phyloP scores from a whole-genome alignment of 345 rosid genomes.

The Gossypium australe region DNA sequence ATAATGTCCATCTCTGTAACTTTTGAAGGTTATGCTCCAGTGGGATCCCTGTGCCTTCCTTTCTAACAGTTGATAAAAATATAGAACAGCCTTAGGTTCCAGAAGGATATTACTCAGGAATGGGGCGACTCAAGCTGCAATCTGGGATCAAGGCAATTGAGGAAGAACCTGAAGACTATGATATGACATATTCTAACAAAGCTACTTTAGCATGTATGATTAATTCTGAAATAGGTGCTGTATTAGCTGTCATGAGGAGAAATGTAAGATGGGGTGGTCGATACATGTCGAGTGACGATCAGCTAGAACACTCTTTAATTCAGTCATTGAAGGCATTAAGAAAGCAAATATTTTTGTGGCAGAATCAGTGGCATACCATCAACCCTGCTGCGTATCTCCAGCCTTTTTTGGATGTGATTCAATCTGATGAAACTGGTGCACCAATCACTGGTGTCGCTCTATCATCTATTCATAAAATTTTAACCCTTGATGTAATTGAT shows the following conservation, averaged over 20 bases:
- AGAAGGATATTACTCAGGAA: conserved; percentile 26
- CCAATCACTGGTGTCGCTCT: conserved; percentile 87
- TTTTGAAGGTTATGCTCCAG: conserved; percentile 34
- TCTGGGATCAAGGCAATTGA: conserved; percentile 85
- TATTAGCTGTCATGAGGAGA: conserved; percentile 95
- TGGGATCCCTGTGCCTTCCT: conserved; percentile 13
- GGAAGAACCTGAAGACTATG: conserved; percentile 93
- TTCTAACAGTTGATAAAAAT: conserved; percentile 17
- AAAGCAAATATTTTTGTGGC: conserved; percentile 82
- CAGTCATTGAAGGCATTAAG: conserved; percentile 83
- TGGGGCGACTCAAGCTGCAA: conserved; percentile 92
- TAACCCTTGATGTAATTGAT: conserved; percentile 73
- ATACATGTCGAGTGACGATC: conserved; percentile 91
- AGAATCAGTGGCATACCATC: conserved; percentile 80
- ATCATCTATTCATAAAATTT: conserved; percentile 85
- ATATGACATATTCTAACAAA: conserved; percentile 45
- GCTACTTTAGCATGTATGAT: conserved; percentile 74
- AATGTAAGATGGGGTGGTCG: conserved; percentile 98
- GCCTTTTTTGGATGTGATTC: conserved; percentile 88
- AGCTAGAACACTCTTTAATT: conserved; percentile 81
- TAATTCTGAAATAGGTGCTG: conserved; percentile 86
- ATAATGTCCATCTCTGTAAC: conserved; percentile 1
- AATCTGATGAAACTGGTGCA: conserved; percentile 92
- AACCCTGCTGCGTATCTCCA: conserved; percentile 78
- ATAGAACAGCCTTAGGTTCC: conserved; percentile 26